A percentile compares a stretch with the other conserved stretches of the same genome.
These are phyloP conservation scores for Dactylonectria macrodidyma DNA, from an alignment of 2,329 filamentous ascomycete species.

Conservation along the genomic window DNA sequence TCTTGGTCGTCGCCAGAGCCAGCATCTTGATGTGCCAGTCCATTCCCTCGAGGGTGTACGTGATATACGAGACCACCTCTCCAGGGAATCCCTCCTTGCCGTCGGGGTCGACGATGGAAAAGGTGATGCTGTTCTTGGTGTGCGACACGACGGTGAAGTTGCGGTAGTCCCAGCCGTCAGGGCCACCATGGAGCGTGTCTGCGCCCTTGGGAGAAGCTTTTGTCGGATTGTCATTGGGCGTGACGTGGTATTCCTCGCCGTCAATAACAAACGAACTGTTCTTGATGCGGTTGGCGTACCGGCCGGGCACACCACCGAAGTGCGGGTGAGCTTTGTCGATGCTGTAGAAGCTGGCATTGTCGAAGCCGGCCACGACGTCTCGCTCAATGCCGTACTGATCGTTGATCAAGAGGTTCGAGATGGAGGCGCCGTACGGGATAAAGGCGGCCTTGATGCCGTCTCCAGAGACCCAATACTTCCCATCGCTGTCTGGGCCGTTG, in stretches of 20 bases:
- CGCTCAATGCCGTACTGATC: conserved; percentile 78
- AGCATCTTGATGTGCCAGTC: conserved; percentile 83
- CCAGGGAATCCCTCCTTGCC: conserved; percentile 85
- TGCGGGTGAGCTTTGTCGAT: conserved; percentile 77
- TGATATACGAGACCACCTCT: conserved; percentile 81
- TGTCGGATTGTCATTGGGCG: conserved; percentile 75
- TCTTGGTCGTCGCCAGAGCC: conserved; percentile 78
- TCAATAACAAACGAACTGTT: conserved; percentile 82
- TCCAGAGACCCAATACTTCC: conserved; percentile 81
- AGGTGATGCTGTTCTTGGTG: conserved; percentile 78
- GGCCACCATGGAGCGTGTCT: conserved; percentile 79
- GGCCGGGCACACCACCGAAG: conserved; percentile 80
- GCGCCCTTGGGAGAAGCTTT: conserved; percentile 65
- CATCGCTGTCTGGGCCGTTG: conserved; percentile 66
- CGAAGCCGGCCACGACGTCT: conserved; percentile 81
- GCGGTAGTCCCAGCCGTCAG: conserved; percentile 82
- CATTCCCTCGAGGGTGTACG: conserved; percentile 77
- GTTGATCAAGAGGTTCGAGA: conserved; percentile 79
- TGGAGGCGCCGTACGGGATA: conserved; percentile 81
- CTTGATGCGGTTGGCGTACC: conserved; percentile 87
- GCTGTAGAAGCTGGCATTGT: conserved; percentile 81
- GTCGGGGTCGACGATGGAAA: conserved; percentile 80
- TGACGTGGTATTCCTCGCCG: conserved; percentile 70
- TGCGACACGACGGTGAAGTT: conserved; percentile 84
- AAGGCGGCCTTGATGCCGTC: conserved; percentile 78